phyloP scores from a whole-genome alignment of 805 yeast genomes.

The Yarrowia sp. region DNA sequence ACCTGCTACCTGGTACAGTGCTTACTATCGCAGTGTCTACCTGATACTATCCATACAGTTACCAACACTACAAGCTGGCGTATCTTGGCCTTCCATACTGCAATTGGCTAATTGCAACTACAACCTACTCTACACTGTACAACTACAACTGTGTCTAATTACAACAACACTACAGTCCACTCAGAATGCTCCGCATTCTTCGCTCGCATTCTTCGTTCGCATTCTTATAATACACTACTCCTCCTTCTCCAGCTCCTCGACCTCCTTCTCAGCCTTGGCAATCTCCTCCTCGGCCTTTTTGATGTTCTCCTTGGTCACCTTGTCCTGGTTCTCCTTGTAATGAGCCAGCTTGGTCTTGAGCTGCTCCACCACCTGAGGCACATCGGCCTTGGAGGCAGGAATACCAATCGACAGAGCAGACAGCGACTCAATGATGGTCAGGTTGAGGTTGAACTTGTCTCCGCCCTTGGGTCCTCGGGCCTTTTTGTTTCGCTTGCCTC shows the following conservation, averaged over 20 bases:
- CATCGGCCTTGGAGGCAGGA: slow-evolving; percentile 74
- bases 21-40: too few relatives aligned
- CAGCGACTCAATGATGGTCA: slow-evolving; percentile 73
- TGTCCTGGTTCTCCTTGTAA: slow-evolving; percentile 71
- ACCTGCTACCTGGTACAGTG: too few relatives aligned
- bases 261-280: slow-evolving; percentile 57
- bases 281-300: slow-evolving; percentile 75
- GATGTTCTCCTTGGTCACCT: slow-evolving; percentile 71
- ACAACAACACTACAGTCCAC: too few relatives aligned
- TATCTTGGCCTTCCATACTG: too few relatives aligned
- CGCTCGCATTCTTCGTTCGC: too few relatives aligned
- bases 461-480: slow-evolving; percentile 38
- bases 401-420: slow-evolving; percentile 72
- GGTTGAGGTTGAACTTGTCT: slow-evolving; percentile 67
- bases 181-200: too few relatives aligned
- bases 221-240: too few relatives aligned
- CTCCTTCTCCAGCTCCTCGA: slow-evolving; percentile 30
- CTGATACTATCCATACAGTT: too few relatives aligned
- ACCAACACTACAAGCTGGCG: too few relatives aligned
- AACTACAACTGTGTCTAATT: too few relatives aligned
- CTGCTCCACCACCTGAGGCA: slow-evolving; percentile 59
- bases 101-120: too few relatives aligned
- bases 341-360: slow-evolving; percentile 71
- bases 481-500: slow-evolving; percentile 53
- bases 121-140: too few relatives aligned